Conservation (phyloP, 2,329 filamentous ascomycete species). For the Alternaria ventricosa region DNA sequence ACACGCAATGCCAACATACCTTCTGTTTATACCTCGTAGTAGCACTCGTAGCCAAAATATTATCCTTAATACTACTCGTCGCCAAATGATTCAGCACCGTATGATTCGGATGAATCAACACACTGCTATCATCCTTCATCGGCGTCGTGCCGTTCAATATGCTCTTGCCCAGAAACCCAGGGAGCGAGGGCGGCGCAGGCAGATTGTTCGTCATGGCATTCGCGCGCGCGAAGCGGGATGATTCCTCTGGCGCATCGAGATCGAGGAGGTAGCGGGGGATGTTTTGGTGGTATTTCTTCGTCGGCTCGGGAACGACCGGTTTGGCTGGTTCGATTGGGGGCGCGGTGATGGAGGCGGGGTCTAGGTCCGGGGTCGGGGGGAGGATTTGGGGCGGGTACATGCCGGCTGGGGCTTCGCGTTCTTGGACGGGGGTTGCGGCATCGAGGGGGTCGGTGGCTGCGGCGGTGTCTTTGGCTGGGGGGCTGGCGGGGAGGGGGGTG, state of each 20-base stretch:
- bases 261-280: constrained; percentile 88
- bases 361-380: constrained; percentile 50
- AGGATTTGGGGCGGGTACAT: constrained; percentile 48
- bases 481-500: constrained; percentile 37
- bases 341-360: constrained; percentile 27
- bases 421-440: constrained; percentile 33
- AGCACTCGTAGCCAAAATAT: constrained; percentile 90
- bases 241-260: constrained; percentile 84
- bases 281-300: constrained; percentile 69
- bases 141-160: constrained; percentile 90
- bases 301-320: constrained; percentile 32
- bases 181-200: constrained; percentile 83
- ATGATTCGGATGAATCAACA: constrained; percentile 95
- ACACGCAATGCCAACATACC: constrained; percentile 56
- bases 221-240: constrained; percentile 74
- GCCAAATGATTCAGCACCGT: constrained; percentile 95
- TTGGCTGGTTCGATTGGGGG: constrained; percentile 36
- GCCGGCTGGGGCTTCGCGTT: constrained; percentile 31
- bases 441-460: constrained; percentile 21
- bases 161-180: constrained; percentile 90
- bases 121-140: constrained; percentile 98
- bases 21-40: constrained; percentile 98
- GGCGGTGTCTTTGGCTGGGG: constrained; percentile 11
- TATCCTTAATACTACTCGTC: constrained; percentile 97
- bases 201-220: constrained; percentile 77